Percentiles rank a stretch among this genome's conserved stretches.
Evolutionary conservation across 1,284 basidiomycete genomes (phyloP).

Genomic region (Anthracocystis walkeri): DNA sequence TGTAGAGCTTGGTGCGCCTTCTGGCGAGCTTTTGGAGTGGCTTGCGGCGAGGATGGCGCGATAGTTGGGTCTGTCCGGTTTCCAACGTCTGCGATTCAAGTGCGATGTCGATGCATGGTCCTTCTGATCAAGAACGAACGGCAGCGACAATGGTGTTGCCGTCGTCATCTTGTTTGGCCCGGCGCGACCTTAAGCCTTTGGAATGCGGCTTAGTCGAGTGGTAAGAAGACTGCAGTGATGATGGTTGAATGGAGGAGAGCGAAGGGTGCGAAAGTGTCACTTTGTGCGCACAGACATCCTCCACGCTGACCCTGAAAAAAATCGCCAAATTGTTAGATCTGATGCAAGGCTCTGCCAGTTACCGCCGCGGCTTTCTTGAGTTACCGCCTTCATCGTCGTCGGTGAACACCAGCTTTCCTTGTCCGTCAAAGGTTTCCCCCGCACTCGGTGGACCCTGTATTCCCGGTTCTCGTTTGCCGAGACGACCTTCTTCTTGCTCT

Average conservation of each 20-base stretch:
- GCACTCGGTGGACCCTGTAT: conserved; percentile 8
- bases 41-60: conserved; percentile 23
- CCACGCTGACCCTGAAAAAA: not conserved
- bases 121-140: conserved; percentile 30
- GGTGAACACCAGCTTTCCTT: no score
- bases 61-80: conserved; percentile 39
- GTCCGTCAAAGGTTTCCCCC: not conserved
- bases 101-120: conserved; percentile 2
- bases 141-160: conserved; percentile 31
- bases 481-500: not conserved
- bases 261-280: conserved; percentile 6
- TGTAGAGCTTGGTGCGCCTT: not conserved
- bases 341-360: no score
- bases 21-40: not conserved
- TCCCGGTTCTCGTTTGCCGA: conserved; percentile 8
- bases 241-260: not conserved
- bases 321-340: conserved; percentile 4
- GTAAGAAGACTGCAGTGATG: not conserved
- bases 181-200: not conserved
- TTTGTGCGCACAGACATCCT: conserved; percentile 17
- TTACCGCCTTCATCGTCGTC: no score
- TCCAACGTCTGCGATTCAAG: conserved; percentile 18
- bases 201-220: no score
- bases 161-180: conserved; percentile 24
- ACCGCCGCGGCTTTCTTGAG: no score